A percentile compares a stretch with the other conserved stretches of the same genome.
Evolutionary conservation across 2,329 filamentous ascomycete species (phyloP).

Genomic region (Colletotrichum endophyticum): DNA sequence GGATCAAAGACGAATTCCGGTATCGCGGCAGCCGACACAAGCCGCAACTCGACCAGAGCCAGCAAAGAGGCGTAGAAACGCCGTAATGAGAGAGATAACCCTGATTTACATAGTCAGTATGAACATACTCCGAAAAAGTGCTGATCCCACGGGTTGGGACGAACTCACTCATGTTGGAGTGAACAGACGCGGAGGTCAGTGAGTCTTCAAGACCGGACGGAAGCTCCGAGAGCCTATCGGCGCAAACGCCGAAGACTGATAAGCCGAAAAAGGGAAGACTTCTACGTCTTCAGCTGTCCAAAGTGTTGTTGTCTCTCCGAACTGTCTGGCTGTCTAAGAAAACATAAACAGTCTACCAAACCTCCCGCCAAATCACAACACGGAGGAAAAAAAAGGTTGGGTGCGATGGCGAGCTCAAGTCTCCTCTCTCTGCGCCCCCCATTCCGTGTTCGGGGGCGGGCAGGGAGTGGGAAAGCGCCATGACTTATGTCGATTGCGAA

Average conservation of each 20-base stretch:
- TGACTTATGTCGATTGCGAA: conserved; percentile 19
- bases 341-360: not conserved
- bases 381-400: not conserved
- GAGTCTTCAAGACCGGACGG: conserved; percentile 7
- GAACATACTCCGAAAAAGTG: not conserved
- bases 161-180: conserved; percentile 17
- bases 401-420: not conserved
- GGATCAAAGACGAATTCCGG: conserved; percentile 25
- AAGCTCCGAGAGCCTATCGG: conserved; percentile 5
- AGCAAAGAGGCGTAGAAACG: not conserved
- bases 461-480: not conserved
- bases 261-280: not conserved
- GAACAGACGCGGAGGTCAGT: not conserved
- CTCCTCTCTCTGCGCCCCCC: not conserved
- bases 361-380: not conserved
- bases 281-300: not conserved
- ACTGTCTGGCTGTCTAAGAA: not conserved
- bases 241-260: conserved; percentile 1
- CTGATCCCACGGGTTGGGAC: not conserved
- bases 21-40: not conserved
- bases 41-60: not conserved
- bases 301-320: not conserved
- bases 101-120: not conserved
- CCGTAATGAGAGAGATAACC: not conserved
- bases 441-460: conserved; percentile 9